Evolutionary conservation across 1,284 basidiomycete genomes (phyloP), one percentile per base, ranked within the genome.

Genomic region (Termitomyces sp.): DNA sequence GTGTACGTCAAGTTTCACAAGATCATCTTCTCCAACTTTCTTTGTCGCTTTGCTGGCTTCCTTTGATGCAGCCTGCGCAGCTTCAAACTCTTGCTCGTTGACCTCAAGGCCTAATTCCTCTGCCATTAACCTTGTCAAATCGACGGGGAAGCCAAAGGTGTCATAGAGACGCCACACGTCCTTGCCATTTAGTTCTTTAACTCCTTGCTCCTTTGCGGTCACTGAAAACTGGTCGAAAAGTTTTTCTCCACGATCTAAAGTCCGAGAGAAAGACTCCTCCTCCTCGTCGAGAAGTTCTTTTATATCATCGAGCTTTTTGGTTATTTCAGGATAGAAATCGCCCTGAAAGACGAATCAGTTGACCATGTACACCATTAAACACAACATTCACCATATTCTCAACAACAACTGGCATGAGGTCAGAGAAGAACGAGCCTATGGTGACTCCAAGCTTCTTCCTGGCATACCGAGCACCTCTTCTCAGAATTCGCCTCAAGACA

Each of bases 91-190:
- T 42, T 78, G 79, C 61, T 97, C 86, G 68, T 98, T 94, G 65
- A 99, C 84, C 21, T 78, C 80, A 43, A 99, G 74, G 1, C 87
- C 89, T 33, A 93, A 78, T 70, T 99, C 96, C 69, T 97, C 92
- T 24, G 97, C 96, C 96, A 99, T 99, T 61, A 99, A 80, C 53
- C 91, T 86, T 1, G 97, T 99, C 38, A 99, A 76, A 68, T 99
- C 96, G 51, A 94, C 94, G 0, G 96, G 97, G 78, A 99, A 99
- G 41, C 96, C 96, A 69, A 92, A 99, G 0, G 97, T 99, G 70
- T 99, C 97, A 70, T 99, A 99, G 52, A 99, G 74, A 31, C 92
- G 83, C 96, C 96, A 99, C 28, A 98, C 92, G 66, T 99, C 96
- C 65, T 88, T 88, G 15, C 96, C 96, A 60, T 80, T 86, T 43